Evolutionary conservation across 768 basidiomycete genomes (phyloP).

Genomic region (Collybia mongolica): DNA sequence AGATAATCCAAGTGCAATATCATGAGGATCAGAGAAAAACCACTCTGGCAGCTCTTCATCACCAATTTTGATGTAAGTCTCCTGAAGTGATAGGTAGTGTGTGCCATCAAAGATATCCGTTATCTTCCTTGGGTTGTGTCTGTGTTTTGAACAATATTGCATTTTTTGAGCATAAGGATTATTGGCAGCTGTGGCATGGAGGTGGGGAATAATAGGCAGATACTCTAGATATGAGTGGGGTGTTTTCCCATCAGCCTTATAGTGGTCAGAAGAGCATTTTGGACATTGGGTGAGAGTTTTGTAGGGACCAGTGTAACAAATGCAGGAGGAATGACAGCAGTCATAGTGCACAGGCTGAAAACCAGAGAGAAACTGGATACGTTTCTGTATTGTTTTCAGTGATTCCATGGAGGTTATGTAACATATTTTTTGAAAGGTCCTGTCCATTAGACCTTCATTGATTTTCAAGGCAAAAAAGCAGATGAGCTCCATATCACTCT

Average conservation of each 20-base stretch:
- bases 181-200: constrained; percentile 15
- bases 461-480: constrained; percentile 27
- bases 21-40: constrained; percentile 32
- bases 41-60: constrained; percentile 15
- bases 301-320: no score
- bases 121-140: no score
- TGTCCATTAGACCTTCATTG: constrained; percentile 20
- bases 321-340: constrained; percentile 39
- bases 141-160: constrained; percentile 28
- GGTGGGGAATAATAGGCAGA: constrained; percentile 36
- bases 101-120: no score
- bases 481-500: constrained; percentile 21
- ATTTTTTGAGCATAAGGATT: constrained; percentile 19
- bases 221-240: constrained; percentile 30
- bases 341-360: constrained; percentile 30
- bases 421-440: no score
- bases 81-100: no score
- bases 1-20: no score
- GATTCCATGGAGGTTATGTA: no score
- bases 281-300: constrained; percentile 31
- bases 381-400: constrained; percentile 16
- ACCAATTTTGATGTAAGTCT: constrained; percentile 23
- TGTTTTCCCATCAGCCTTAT: constrained; percentile 9
- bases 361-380: constrained; percentile 26
- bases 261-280: constrained; percentile 29